Base-by-base conservation (phyloP, 1,284 basidiomycete genomes). In the Trametes polyzona region DNA sequence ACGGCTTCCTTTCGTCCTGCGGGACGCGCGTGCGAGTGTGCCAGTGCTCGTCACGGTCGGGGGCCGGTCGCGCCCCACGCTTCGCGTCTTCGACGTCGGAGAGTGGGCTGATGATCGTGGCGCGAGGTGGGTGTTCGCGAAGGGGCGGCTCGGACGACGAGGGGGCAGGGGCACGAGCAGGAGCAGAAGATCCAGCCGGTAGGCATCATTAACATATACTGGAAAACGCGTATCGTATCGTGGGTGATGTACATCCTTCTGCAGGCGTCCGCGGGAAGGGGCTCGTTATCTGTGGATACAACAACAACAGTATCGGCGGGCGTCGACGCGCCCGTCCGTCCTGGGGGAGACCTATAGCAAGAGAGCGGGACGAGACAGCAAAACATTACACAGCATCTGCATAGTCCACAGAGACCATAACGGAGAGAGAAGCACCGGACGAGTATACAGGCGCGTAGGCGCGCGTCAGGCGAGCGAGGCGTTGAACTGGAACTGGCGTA, bases 401-500 rank as follows among this genome's bases (percentile, higher is more conserved):
- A 39, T 37, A 47, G 32, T 19, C 29, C 14, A 14, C 16, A 16
- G 33, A 37, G 24, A 42, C n/a, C n/a, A n/a, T 39, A 21, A 6
- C 21, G 23, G 16, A 17, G 46, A 12, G 10, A 10, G 10, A 16
- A 17, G 10, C 17, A 27, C 21, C 21, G 14, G 19, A n/a, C 14
- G 16, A 27, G n/a, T 4, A 27, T 19, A n/a, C 23, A n/a, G 7
- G 33, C 23, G 29, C n/a, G 33, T 32, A 36, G 2, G 46, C 30
- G 44, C 5, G 36, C 11, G 47, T 40, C 50, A 52, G 12, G 41
- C 21, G 5, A 43, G 53, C 27, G 44, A 36, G 52, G 52, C 51
- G 30, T 36, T 48, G 30, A 44, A 46, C 7, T 57, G 55, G 52
- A 63, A 59, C 47, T 63, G 62, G 11, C 62, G 58, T 2, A 73